Percentiles rank a stretch among this genome's conserved stretches.
These are phyloP conservation scores for Chlamydomonas sp. DNA, from an alignment of 139 green algal species.

Conservation along the genomic window DNA sequence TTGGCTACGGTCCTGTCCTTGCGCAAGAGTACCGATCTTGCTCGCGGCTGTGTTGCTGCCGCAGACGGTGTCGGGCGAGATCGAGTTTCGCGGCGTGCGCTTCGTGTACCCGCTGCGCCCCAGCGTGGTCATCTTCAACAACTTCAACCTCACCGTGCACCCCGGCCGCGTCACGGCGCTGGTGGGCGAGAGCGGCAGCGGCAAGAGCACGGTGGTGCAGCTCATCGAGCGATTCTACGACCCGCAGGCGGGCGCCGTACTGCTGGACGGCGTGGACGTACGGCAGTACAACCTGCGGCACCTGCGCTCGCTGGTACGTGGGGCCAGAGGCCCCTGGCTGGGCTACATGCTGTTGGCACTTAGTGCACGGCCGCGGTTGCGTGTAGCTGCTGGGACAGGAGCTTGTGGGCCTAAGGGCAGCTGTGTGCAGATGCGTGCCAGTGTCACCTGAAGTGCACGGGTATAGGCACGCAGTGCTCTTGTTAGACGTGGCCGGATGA, in stretches of 20 bases:
- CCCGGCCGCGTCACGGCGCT: constrained; percentile 85
- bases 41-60: neutral
- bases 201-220: constrained; percentile 91
- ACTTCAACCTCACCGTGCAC: constrained; percentile 70
- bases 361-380: too few species aligned
- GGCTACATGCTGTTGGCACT: neutral
- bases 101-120: constrained; percentile 84
- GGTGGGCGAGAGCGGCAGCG: constrained; percentile 90
- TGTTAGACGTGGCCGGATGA: neutral
- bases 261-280: constrained; percentile 90
- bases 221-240: constrained; percentile 94
- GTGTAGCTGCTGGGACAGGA: neutral
- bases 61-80: constrained; percentile 49
- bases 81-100: constrained; percentile 67
- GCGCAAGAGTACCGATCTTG: neutral
- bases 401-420: neutral
- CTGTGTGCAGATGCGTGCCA: neutral
- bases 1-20: neutral
- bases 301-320: constrained; percentile 70
- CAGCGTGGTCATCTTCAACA: constrained; percentile 66
- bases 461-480: neutral
- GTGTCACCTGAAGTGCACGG: neutral
- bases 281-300: constrained; percentile 79
- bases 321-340: neutral
- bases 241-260: constrained; percentile 62